Percentiles rank a stretch among this genome's conserved stretches.
These are phyloP conservation scores for Claviceps quebecensis DNA, from an alignment of 2,329 filamentous ascomycete genomes.

Conservation along the genomic window DNA sequence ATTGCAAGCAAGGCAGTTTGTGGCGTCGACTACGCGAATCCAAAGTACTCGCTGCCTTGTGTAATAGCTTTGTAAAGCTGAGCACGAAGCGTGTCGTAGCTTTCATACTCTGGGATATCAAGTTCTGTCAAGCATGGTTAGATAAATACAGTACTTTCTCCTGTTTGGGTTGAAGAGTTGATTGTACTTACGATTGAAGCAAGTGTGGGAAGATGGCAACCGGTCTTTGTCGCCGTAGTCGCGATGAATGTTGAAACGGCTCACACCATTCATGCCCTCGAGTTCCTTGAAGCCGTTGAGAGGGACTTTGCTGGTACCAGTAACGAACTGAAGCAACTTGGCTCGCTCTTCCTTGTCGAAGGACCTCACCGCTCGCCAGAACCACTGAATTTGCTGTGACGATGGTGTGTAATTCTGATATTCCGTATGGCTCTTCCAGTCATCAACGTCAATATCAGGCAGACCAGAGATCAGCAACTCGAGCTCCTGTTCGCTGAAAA, in stretches of 20 bases:
- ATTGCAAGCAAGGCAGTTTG: background rate
- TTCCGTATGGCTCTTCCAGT: constrained; percentile 98
- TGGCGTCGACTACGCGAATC: constrained; percentile 58
- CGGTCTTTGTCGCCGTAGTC: constrained; percentile 95
- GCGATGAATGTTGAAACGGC: constrained; percentile 95
- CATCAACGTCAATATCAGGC: constrained; percentile 93
- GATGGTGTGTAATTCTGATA: constrained; percentile 95
- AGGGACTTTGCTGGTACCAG: constrained; percentile 93
- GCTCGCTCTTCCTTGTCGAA: constrained; percentile 98
- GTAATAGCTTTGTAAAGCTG: constrained; percentile 93
- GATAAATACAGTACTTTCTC: background rate
- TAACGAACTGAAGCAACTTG: constrained; percentile 95
- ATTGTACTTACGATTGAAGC: constrained; percentile 83
- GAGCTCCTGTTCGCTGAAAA: constrained; percentile 97
- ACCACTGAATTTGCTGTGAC: constrained; percentile 97
- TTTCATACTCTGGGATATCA: constrained; percentile 95
- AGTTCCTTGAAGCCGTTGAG: constrained; percentile 98
- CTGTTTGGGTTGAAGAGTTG: constrained; percentile 18
- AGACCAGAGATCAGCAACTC: constrained; percentile 93
- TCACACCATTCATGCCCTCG: constrained; percentile 98
- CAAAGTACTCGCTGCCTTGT: constrained; percentile 94
- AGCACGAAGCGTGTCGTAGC: constrained; percentile 76
- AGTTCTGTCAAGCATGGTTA: constrained; percentile 50
- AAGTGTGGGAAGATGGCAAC: constrained; percentile 91
- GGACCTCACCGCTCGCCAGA: constrained; percentile 93